These are phyloP conservation scores for Triticum urartu DNA, from an alignment of 176 grass and related monocot genomes.

Conservation along the genomic window DNA sequence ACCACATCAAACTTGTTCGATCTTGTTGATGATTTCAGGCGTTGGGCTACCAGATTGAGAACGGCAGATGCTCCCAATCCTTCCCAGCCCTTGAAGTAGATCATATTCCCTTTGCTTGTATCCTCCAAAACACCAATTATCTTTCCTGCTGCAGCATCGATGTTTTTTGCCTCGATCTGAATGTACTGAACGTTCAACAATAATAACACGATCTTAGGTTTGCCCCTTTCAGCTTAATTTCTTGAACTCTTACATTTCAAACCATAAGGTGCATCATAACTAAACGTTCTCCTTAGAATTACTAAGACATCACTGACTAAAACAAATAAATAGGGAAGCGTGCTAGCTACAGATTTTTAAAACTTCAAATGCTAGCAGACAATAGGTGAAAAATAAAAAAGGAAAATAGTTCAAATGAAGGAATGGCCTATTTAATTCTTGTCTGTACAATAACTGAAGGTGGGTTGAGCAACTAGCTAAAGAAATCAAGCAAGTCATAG, in stretches of 20 bases:
- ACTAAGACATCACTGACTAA: not conserved
- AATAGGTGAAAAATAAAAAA: not conserved
- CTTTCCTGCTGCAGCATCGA: not conserved
- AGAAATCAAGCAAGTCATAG: not conserved
- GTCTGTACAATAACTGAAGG: not conserved
- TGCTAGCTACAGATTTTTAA: not conserved
- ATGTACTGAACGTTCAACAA: too few species aligned
- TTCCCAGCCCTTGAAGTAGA: rapidly evolving
- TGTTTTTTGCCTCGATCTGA: not conserved
- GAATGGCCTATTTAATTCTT: not conserved
- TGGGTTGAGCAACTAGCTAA: not conserved
- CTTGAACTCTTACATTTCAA: not conserved
- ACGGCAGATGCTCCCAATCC: not conserved
- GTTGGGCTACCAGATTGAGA: not conserved
- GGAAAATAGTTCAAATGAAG: not conserved
- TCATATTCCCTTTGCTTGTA: not conserved
- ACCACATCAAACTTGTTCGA: not conserved
- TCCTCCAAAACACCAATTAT: not conserved
- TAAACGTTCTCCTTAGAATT: not conserved
- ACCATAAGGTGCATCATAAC: not conserved
- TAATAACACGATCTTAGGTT: too few species aligned
- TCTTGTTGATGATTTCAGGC: not conserved
- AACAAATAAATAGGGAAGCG: not conserved
- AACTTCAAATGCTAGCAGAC: not conserved
- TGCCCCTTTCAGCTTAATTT: too few species aligned